phyloP scores from a whole-genome alignment of 192 early-diverging fungal genomes.

The Helicostylum pulchrum region DNA sequence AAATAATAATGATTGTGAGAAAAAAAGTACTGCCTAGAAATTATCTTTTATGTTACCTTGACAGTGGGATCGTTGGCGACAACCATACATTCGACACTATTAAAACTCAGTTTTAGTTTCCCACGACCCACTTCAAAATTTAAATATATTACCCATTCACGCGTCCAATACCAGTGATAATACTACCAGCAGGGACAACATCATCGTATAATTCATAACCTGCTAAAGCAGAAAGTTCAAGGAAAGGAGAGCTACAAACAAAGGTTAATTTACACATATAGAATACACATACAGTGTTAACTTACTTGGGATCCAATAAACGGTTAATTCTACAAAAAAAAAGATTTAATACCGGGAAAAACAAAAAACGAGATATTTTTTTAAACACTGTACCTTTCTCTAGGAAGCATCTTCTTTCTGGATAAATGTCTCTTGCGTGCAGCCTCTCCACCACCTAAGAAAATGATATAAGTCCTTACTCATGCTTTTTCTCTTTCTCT shows the following conservation, averaged over 20 bases:
- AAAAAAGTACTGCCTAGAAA: background rate
- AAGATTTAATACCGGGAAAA: background rate
- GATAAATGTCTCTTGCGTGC: slow-evolving; percentile 80
- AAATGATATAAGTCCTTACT: background rate
- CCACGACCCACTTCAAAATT: background rate
- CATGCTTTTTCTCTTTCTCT: background rate
- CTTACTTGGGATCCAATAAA: slow-evolving; percentile 71
- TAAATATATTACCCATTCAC: slow-evolving; percentile 66
- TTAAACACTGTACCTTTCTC: slow-evolving; percentile 70
- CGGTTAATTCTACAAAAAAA: slow-evolving; percentile 55
- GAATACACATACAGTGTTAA: background rate
- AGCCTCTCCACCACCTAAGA: slow-evolving; percentile 75
- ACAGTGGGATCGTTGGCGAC: slow-evolving; percentile 98
- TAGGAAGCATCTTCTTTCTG: slow-evolving; percentile 86
- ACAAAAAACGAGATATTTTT: background rate
- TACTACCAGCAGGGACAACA: slow-evolving; percentile 79
- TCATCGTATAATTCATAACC: slow-evolving; percentile 85
- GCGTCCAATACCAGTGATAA: slow-evolving; percentile 96
- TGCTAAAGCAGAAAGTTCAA: slow-evolving; percentile 94
- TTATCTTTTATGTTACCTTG: slow-evolving; percentile 45
- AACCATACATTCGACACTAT: slow-evolving; percentile 88
- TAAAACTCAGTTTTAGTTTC: slow-evolving; percentile 14
- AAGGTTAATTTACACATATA: background rate
- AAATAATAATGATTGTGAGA: background rate
- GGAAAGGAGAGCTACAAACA: slow-evolving; percentile 74